Conservation (phyloP, 306 rosid genomes). For the Chamaecrista fasciculata region DNA sequence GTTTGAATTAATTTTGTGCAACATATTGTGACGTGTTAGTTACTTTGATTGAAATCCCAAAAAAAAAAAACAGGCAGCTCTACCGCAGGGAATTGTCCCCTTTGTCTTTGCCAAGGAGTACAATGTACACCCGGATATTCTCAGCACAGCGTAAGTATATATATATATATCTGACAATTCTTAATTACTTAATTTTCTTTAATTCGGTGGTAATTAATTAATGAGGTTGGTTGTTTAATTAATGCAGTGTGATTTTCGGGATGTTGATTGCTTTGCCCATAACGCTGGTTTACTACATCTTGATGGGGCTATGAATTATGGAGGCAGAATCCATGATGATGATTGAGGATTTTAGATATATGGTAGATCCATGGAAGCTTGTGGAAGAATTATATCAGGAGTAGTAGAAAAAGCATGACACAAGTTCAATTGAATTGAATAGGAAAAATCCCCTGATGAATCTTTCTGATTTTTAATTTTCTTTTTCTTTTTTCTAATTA, state of each 20-base stretch:
- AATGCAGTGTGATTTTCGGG: slow-evolving; percentile 91
- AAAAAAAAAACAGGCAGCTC: slow-evolving; percentile 81
- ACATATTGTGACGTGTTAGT: no score
- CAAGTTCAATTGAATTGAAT: slow-evolving; percentile 25
- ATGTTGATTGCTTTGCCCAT: slow-evolving; percentile 91
- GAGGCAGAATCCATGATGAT: no score
- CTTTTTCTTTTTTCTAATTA: background rate
- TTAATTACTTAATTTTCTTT: background rate
- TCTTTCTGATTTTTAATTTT: background rate
- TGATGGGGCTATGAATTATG: slow-evolving; percentile 71
- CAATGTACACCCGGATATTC: slow-evolving; percentile 88
- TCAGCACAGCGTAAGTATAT: slow-evolving; percentile 75
- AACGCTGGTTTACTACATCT: slow-evolving; percentile 84
- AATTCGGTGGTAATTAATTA: background rate
- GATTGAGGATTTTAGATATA: slow-evolving; percentile 16
- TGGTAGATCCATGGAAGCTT: slow-evolving; percentile 28
- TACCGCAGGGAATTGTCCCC: slow-evolving; percentile 99
- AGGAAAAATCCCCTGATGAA: slow-evolving; percentile 32
- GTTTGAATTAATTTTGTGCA: no score
- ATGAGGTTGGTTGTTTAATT: background rate
- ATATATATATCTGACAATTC: background rate
- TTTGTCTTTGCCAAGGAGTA: slow-evolving; percentile 97
- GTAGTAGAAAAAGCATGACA: slow-evolving; percentile 19
- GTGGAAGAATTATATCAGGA: slow-evolving; percentile 15
- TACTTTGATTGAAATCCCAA: no score